phyloP scores from a whole-genome alignment of 768 basidiomycete genomes.

The Suillus discolor region DNA sequence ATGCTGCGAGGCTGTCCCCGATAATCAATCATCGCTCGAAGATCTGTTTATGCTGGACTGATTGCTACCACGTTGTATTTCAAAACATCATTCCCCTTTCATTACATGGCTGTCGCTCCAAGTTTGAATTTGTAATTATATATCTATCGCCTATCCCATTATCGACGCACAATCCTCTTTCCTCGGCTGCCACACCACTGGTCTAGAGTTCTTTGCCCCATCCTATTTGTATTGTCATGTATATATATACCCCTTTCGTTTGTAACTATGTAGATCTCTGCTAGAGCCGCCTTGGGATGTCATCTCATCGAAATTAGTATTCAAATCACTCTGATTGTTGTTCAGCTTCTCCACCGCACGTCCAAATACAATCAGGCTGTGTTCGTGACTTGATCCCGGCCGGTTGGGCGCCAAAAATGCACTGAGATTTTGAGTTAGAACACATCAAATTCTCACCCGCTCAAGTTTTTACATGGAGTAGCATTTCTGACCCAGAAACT shows the following conservation, averaged over 20 bases:
- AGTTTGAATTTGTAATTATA: not conserved
- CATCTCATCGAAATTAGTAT: not conserved
- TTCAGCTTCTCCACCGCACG: no score
- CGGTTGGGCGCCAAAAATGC: no score
- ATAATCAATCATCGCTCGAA: constrained; percentile 17
- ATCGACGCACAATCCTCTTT: not conserved
- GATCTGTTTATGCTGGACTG: not conserved
- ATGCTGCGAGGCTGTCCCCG: constrained; percentile 38
- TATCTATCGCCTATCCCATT: not conserved
- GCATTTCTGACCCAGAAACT: no score
- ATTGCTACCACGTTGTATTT: not conserved
- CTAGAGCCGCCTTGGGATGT: not conserved
- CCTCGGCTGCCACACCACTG: not conserved
- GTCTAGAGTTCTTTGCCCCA: not conserved
- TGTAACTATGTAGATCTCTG: not conserved
- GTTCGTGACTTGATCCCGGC: no score
- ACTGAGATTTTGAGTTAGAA: no score
- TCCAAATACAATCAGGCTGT: no score
- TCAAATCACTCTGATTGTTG: not conserved
- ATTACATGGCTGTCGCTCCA: not conserved
- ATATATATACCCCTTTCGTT: not conserved
- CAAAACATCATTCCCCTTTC: not conserved
- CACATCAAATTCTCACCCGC: no score
- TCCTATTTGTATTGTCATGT: not conserved
- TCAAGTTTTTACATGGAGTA: no score